Conservation (phyloP, 495 filamentous ascomycete species). For the Podospora pseudopauciseta region DNA sequence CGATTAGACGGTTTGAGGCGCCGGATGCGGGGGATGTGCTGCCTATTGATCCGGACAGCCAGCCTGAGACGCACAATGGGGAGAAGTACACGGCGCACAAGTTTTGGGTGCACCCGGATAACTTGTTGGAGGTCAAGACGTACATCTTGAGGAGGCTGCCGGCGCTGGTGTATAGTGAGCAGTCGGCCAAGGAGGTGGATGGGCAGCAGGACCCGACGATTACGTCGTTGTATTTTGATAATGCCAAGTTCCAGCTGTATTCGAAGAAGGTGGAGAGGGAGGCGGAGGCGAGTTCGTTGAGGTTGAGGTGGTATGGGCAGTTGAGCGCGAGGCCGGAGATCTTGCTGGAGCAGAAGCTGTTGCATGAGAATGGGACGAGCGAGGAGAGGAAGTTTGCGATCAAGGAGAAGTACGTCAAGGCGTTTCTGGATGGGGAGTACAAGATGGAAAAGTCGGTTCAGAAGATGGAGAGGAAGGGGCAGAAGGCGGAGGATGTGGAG, state of each 20-base stretch:
- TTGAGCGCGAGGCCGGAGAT: conserved; percentile 73
- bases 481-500: conserved; percentile 58
- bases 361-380: conserved; percentile 69
- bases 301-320: conserved; percentile 89
- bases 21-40: conserved; percentile 22
- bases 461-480: conserved; percentile 70
- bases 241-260: conserved; percentile 77
- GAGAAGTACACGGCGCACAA: conserved; percentile 87
- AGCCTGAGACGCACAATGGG: conserved; percentile 47
- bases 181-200: conserved; percentile 72
- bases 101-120: conserved; percentile 96
- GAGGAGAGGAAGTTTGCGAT: conserved; percentile 75
- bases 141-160: conserved; percentile 86
- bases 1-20: conserved; percentile 76
- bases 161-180: conserved; percentile 86
- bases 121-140: conserved; percentile 93
- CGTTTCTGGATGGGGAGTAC: conserved; percentile 83
- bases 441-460: conserved; percentile 85
- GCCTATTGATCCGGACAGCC: conserved; percentile 36
- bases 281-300: conserved; percentile 65
- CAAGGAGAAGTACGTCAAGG: conserved; percentile 90
- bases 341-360: conserved; percentile 81
- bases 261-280: conserved; percentile 74
- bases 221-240: conserved; percentile 95
- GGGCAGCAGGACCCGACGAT: conserved; percentile 80